Evolutionary conservation across 2,329 filamentous ascomycete species (phyloP), one percentile per base, ranked within the genome.

Genomic region (Dichotomopilus funicola): DNA sequence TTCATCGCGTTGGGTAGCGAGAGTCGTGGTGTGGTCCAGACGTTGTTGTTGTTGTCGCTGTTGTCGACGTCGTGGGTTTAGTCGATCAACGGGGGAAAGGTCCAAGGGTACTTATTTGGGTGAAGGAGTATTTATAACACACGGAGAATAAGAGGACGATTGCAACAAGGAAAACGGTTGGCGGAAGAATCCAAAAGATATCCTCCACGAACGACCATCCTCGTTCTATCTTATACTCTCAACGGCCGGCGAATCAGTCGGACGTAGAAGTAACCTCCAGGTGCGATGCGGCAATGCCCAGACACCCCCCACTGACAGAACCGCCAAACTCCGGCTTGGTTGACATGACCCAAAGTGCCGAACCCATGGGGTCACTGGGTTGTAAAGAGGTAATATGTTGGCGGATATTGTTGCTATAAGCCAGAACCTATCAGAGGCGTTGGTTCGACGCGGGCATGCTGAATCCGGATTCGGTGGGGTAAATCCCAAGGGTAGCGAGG

Each of bases 1-100:
- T 65, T 64, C 68, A 70, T 70, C 6, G n/a, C 42, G 40, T 27
- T 27, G 53, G 48, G 31, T 34, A 13, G 1, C 6, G 19, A 1
- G 37, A 49, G 19, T 31, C 1, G 8, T 8, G 8, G 37, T 38
- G 12, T 38, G 2, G 37, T 38, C 37, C 9, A 40, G 9, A 9
- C 2, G 9, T 40, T 9, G 37, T 40, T 40, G 37, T 27, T 3
- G 37, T 40, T 40, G 37, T 9, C 12, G 37, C 37, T 7, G 7
- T 5, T 12, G n/a, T 50, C 41, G 35, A 1, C 36, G 31, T 9
- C 4, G 27, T 34, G 4, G 36, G 31, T 7, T 19, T 1, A 33
- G 19, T 47, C 5, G 11, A 6, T 42, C 40, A 27, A 2, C 3
- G 19, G 19, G 19, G 3, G 2, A 27, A 27, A 27, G 19, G 19